Evolutionary conservation across 2,329 filamentous ascomycete species (phyloP).

Genomic region (Monosporascus ibericus): DNA sequence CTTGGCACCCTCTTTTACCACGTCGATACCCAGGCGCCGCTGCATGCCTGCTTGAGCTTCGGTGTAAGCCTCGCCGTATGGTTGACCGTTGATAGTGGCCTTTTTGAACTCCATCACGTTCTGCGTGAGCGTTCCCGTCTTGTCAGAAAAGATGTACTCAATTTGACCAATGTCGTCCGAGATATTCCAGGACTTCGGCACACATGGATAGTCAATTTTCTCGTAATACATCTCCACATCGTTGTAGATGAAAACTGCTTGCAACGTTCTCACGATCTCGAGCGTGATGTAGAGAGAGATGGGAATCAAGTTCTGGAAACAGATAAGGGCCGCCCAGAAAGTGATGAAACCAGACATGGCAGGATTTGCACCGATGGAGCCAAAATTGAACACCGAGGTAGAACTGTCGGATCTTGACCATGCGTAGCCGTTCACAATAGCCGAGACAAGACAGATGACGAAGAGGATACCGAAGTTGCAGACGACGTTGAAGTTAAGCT

Average conservation of each 20-base stretch:
- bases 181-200: slow-evolving; percentile 98
- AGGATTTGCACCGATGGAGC: slow-evolving; percentile 69
- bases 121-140: slow-evolving; percentile 83
- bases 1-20: slow-evolving; percentile 70
- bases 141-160: slow-evolving; percentile 97
- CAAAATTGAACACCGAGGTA: slow-evolving; percentile 76
- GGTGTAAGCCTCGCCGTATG: slow-evolving; percentile 96
- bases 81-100: slow-evolving; percentile 88
- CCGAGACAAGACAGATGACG: slow-evolving; percentile 80
- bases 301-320: slow-evolving; percentile 98
- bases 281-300: slow-evolving; percentile 97
- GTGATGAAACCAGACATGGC: slow-evolving; percentile 86
- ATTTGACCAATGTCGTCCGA: slow-evolving; percentile 97
- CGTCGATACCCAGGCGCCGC: slow-evolving; percentile 79
- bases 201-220: slow-evolving; percentile 85
- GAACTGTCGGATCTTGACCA: slow-evolving; percentile 75
- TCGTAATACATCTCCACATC: slow-evolving; percentile 98
- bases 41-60: slow-evolving; percentile 97
- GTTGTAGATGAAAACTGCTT: slow-evolving; percentile 96
- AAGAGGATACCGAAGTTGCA: slow-evolving; percentile 93
- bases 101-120: slow-evolving; percentile 99
- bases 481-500: slow-evolving; percentile 94
- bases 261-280: slow-evolving; percentile 87
- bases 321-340: slow-evolving; percentile 89
- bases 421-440: slow-evolving; percentile 74